phyloP scores from a whole-genome alignment of 2,329 filamentous ascomycete species.

The Salinomyces thailandicus region DNA sequence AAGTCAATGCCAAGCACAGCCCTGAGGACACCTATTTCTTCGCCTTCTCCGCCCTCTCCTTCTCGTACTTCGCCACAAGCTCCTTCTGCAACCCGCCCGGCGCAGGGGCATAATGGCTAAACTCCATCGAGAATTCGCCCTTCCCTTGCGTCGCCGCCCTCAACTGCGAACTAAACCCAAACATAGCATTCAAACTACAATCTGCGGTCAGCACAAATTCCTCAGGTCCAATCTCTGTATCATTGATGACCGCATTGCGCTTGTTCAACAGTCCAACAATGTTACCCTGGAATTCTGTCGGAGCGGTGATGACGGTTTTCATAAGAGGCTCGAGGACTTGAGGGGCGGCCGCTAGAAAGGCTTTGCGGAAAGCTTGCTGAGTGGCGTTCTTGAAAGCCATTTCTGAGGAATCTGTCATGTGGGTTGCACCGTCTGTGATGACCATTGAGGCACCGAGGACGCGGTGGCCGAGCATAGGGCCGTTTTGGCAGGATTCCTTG shows the following conservation, averaged over 20 bases:
- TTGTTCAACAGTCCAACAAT: slow-evolving; percentile 95
- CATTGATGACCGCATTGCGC: slow-evolving; percentile 85
- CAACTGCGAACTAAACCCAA: slow-evolving; percentile 86
- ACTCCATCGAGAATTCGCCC: slow-evolving; percentile 98
- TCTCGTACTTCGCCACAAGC: slow-evolving; percentile 56
- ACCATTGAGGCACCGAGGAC: slow-evolving; percentile 87
- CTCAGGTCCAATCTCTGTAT: slow-evolving; percentile 86
- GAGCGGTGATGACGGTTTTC: slow-evolving; percentile 95
- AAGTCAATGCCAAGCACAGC: too few relatives aligned
- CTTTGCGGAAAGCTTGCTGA: slow-evolving; percentile 92
- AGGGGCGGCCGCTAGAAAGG: slow-evolving; percentile 70
- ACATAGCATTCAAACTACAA: slow-evolving; percentile 93
- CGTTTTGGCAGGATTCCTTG: slow-evolving; percentile 68
- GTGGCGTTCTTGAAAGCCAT: slow-evolving; percentile 91
- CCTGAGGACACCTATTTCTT: slow-evolving; percentile 47
- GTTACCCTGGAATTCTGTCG: slow-evolving; percentile 94
- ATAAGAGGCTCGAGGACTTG: slow-evolving; percentile 89
- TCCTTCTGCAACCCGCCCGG: slow-evolving; percentile 81
- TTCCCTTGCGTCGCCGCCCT: slow-evolving; percentile 94
- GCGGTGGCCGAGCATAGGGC: slow-evolving; percentile 83
- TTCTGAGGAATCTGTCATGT: slow-evolving; percentile 96
- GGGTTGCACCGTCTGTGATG: slow-evolving; percentile 89
- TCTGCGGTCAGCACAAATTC: slow-evolving; percentile 90
- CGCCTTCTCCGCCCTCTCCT: slow-evolving; percentile 53
- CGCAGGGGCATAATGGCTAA: slow-evolving; percentile 85